Conservation (phyloP, 345 rosid species). For the Trapa bicornis region DNA sequence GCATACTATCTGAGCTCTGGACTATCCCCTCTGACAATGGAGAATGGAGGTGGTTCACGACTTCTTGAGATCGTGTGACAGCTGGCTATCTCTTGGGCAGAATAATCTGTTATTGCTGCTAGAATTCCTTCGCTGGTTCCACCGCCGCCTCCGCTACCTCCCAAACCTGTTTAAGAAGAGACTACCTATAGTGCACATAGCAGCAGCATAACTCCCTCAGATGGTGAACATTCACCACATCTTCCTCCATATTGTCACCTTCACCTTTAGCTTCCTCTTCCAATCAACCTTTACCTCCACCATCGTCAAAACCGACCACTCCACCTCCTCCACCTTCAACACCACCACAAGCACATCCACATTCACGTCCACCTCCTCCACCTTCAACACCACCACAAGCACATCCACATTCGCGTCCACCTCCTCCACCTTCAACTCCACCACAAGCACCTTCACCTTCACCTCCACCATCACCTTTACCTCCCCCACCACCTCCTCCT, state of each 20-base stretch:
- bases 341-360: too few species aligned
- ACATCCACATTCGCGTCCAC: neutral
- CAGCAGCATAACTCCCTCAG: neutral
- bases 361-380: neutral
- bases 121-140: slow-evolving; percentile 1
- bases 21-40: slow-evolving; percentile 86
- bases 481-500: slow-evolving; percentile 35
- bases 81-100: slow-evolving; percentile 87
- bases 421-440: too few species aligned
- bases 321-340: neutral
- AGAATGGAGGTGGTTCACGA: slow-evolving; percentile 84
- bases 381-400: slow-evolving; percentile 7
- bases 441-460: too few species aligned
- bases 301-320: slow-evolving; percentile 1
- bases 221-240: neutral
- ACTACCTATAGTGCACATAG: neutral
- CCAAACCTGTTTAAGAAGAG: neutral
- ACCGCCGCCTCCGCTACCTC: slow-evolving; percentile 1
- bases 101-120: slow-evolving; percentile 38
- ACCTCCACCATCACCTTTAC: too few species aligned
- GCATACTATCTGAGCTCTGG: slow-evolving; percentile 66
- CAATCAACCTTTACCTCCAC: slow-evolving; percentile 6
- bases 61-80: slow-evolving; percentile 82
- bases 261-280: slow-evolving; percentile 14
- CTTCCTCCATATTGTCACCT: slow-evolving; percentile 4